Conservation (phyloP, 169 alveolate species). For the Eimeria sp. region DNA sequence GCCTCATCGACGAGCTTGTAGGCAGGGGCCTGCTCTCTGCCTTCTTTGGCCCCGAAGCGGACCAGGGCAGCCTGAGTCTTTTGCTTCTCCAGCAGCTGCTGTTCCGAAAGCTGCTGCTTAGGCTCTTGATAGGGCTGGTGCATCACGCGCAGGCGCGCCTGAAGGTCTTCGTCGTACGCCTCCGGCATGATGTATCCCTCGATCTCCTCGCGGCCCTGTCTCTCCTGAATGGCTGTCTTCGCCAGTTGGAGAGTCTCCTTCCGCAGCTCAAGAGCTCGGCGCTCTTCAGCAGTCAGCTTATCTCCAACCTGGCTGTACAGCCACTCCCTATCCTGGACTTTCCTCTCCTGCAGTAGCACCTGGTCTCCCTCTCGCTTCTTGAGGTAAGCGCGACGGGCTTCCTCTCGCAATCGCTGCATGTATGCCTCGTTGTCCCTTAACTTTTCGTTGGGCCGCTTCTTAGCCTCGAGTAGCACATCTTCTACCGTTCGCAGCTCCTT, state of each 20-base stretch:
- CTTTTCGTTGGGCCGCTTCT: conserved; percentile 79
- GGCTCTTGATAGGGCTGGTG: conserved; percentile 79
- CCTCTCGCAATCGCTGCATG: conserved; percentile 82
- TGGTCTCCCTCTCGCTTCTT: conserved; percentile 96
- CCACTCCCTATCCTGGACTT: conserved; percentile 94
- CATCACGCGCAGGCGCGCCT: conserved; percentile 81
- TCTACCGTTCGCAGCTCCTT: conserved; percentile 46
- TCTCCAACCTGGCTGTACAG: conserved; percentile 87
- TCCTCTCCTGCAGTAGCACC: conserved; percentile 95
- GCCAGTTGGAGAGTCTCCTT: conserved; percentile 94
- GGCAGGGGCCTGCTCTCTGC: conserved; percentile 54
- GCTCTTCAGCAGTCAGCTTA: conserved; percentile 92
- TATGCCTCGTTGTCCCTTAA: conserved; percentile 71
- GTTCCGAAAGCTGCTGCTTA: conserved; percentile 80
- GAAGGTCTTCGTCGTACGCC: conserved; percentile 82
- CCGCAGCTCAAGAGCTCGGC: conserved; percentile 90
- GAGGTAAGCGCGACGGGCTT: conserved; percentile 96
- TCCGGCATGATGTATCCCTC: conserved; percentile 85
- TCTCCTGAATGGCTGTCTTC: conserved; percentile 91
- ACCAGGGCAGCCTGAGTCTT: conserved; percentile 81
- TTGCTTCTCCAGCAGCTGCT: conserved; percentile 78
- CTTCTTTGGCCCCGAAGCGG: conserved; percentile 80
- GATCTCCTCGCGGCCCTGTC: conserved; percentile 82
- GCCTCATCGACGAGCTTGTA: conserved; percentile 80
- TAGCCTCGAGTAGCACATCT: conserved; percentile 78